Conservation (phyloP, 1,284 basidiomycete genomes). For the Melampsora occidentalis region DNA sequence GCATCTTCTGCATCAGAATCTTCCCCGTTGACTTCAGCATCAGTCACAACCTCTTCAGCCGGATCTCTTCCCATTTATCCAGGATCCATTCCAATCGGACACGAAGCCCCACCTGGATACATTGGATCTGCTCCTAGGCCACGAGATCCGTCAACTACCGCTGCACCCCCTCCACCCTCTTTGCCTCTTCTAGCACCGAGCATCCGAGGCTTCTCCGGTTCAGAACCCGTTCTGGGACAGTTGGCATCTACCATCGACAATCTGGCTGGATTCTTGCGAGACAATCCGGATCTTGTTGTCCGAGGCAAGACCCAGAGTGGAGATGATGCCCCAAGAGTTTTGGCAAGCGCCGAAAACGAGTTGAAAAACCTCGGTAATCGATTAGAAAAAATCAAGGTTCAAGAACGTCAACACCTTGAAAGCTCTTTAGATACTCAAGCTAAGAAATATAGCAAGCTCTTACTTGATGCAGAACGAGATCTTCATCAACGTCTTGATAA, state of each 20-base stretch:
- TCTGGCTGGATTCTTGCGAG: conserved; percentile 75
- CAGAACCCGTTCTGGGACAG: conserved; percentile 83
- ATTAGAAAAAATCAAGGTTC: conserved; percentile 75
- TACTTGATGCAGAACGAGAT: conserved; percentile 78
- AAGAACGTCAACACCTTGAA: conserved; percentile 75
- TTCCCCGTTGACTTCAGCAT: neutral
- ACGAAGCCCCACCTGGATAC: conserved; percentile 85
- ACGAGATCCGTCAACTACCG: conserved; percentile 47
- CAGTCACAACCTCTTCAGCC: neutral
- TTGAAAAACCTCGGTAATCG: conserved; percentile 73
- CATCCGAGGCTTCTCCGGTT: conserved; percentile 71
- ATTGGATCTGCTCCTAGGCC: conserved; percentile 58
- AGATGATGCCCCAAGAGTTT: conserved; percentile 62
- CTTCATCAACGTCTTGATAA: conserved; percentile 76
- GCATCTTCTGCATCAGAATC: neutral
- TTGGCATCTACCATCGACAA: conserved; percentile 90
- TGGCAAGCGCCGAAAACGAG: conserved; percentile 70
- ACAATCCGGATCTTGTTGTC: conserved; percentile 61
- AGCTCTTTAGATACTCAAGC: conserved; percentile 76
- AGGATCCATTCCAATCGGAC: conserved; percentile 75
- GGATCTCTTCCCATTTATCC: conserved; percentile 13
- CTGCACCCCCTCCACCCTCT: conserved; percentile 55
- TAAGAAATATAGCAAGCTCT: conserved; percentile 74
- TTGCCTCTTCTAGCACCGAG: conserved; percentile 79
- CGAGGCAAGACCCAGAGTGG: conserved; percentile 53